phyloP scores from a whole-genome alignment of 2,329 filamentous ascomycete species.

The Cercospora sp. region DNA sequence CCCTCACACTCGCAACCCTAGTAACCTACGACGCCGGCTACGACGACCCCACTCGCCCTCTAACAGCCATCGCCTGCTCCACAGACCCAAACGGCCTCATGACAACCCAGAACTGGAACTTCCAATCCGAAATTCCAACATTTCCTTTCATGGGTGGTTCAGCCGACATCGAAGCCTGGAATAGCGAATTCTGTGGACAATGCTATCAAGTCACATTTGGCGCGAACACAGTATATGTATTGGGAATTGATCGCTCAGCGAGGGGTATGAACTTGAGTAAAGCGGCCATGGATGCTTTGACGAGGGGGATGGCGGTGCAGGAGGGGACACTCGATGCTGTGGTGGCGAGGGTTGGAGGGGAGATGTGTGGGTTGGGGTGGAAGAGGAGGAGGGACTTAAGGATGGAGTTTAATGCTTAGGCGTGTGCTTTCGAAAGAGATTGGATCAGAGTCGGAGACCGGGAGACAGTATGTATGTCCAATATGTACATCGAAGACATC shows the following conservation, averaged over 20 bases:
- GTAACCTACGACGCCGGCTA: background rate
- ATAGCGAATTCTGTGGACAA: background rate
- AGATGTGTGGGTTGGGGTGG: background rate
- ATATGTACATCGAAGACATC: background rate
- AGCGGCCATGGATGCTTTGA: background rate
- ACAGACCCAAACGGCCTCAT: background rate
- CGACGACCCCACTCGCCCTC: background rate
- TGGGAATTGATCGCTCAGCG: background rate
- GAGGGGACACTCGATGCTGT: background rate
- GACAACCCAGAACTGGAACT: background rate
- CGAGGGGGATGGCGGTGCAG: background rate
- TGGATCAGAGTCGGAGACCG: background rate
- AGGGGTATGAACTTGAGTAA: background rate
- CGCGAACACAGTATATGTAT: background rate
- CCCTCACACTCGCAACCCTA: background rate
- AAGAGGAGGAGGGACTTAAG: background rate
- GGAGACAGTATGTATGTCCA: background rate
- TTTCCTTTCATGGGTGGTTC: background rate
- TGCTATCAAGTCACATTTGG: background rate
- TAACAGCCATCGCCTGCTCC: background rate
- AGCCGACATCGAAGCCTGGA: background rate
- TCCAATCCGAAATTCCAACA: background rate
- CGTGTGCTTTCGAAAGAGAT: background rate
- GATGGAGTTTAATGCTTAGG: background rate
- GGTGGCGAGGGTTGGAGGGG: background rate